Evolutionary conservation across 2,329 filamentous ascomycete genomes (phyloP).

Genomic region (Colletotrichum costaricense): DNA sequence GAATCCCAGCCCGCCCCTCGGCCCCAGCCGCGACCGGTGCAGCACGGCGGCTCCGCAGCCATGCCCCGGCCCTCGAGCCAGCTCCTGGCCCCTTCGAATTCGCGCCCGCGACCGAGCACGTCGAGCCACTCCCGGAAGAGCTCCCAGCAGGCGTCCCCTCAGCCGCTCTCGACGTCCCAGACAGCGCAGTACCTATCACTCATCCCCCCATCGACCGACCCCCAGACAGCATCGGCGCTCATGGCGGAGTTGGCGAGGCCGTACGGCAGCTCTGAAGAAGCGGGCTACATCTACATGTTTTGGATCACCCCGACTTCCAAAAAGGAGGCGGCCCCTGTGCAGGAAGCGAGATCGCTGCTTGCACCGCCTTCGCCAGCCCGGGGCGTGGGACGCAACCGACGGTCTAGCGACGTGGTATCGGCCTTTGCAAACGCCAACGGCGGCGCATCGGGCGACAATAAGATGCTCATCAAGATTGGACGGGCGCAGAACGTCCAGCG

Average conservation of each 20-base stretch:
- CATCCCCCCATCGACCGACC: slow-evolving; percentile 75
- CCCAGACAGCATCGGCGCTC: slow-evolving; percentile 76
- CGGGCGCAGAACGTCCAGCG: slow-evolving; percentile 86
- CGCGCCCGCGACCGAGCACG: slow-evolving; percentile 36
- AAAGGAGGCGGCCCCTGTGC: slow-evolving; percentile 64
- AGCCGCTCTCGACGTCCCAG: slow-evolving; percentile 45
- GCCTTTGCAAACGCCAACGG: slow-evolving; percentile 55
- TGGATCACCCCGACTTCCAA: slow-evolving; percentile 83
- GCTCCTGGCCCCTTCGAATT: slow-evolving; percentile 33
- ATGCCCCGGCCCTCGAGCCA: slow-evolving; percentile 31
- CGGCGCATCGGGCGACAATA: slow-evolving; percentile 56
- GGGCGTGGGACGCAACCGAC: slow-evolving; percentile 51
- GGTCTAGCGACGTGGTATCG: slow-evolving; percentile 66
- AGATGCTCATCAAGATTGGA: slow-evolving; percentile 76
- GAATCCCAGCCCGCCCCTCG: slow-evolving; percentile 48
- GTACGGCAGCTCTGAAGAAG: slow-evolving; percentile 74
- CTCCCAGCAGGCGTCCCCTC: slow-evolving; percentile 41
- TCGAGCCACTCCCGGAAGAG: slow-evolving; percentile 44
- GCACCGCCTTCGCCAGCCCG: slow-evolving; percentile 56
- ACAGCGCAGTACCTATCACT: slow-evolving; percentile 68
- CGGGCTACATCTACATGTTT: slow-evolving; percentile 99
- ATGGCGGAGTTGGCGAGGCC: slow-evolving; percentile 82
- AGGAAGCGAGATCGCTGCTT: slow-evolving; percentile 70
- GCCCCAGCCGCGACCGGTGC: slow-evolving; percentile 60
- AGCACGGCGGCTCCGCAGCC: slow-evolving; percentile 41